Evolutionary conservation across 1,284 basidiomycete species (phyloP), one percentile per base, ranked within the genome.

Genomic region (Boletus mariae): DNA sequence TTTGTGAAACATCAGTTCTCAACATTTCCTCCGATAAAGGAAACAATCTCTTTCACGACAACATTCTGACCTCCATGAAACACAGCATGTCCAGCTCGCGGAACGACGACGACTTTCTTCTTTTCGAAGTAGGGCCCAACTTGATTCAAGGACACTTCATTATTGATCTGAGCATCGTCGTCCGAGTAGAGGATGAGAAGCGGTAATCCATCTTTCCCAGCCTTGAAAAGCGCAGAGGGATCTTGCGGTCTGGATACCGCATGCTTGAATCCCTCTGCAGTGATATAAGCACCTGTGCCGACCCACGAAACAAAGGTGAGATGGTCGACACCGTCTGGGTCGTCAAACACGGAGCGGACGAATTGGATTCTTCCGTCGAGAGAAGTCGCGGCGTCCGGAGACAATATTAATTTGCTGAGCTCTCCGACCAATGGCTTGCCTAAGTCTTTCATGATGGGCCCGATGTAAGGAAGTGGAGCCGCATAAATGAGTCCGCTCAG

Each of bases 31-130:
- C 51, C 32, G 13, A 54, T 20, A 23, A 54, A 54, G 9, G 44
- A 28, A 25, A 54, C 35, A 29, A 54, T 54, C 52, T 54, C 53
- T 8, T 40, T 10, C 40, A 54, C 53, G 7, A 54, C 53, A 34
- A 17, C 34, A 12, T 9, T 28, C 11, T 54, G 53, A 37, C 35
- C 35, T 10, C 41, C 53, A 5, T 54, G 26, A 37, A 54, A 54
- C 7, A 54, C 44, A 11, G 53, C 53, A 32, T 54, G 53, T 4
- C 53, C 53, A 15, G 44, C 53, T 17, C 13, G 26, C 10, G 53
- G 53, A 20, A 54, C 44, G 5, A 31, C 17, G 5, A 47, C 51
- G 4, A 42, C 44, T 11, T 25, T 54, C 44, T 54, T 54, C 7
- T 51, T 31, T n/a, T 23, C 34, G 11, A 51, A 51, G 17, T 29